A percentile compares a stretch with the other conserved stretches of the same genome.
Conservation (phyloP, 768 basidiomycete species). For the Tephrocybe sp. region DNA sequence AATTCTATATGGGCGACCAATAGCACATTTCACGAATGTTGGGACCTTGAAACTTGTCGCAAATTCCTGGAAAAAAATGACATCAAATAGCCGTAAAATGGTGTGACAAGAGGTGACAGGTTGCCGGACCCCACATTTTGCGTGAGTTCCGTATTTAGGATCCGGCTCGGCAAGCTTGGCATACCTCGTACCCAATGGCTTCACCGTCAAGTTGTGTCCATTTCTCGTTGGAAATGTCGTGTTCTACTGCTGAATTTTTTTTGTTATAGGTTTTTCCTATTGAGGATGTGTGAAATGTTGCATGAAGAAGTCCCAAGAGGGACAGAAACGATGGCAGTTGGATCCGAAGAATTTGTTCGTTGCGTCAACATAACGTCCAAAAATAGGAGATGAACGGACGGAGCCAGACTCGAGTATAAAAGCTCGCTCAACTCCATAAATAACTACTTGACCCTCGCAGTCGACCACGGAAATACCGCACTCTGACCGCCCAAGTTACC, state of each 20-base stretch:
- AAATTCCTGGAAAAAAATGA: neutral
- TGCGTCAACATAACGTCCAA: slow-evolving; percentile 2
- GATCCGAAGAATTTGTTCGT: slow-evolving; percentile 12
- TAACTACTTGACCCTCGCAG: neutral
- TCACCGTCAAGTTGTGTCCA: too few species aligned
- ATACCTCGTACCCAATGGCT: neutral
- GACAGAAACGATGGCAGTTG: neutral
- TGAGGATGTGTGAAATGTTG: too few species aligned
- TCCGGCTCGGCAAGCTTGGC: slow-evolving; percentile 10
- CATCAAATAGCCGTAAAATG: neutral
- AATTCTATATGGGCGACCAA: too few species aligned
- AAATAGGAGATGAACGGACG: slow-evolving; percentile 11
- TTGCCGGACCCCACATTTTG: too few species aligned
- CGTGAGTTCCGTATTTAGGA: neutral
- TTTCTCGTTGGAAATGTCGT: too few species aligned
- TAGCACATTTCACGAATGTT: neutral
- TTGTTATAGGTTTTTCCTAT: too few species aligned
- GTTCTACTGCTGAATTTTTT: too few species aligned
- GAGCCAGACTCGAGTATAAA: slow-evolving; percentile 6
- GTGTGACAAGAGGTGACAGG: neutral
- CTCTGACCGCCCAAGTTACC: too few species aligned
- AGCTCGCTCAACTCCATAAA: neutral
- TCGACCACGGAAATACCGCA: too few species aligned
- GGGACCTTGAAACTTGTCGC: slow-evolving; percentile 1
- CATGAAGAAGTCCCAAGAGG: neutral